phyloP scores from a whole-genome alignment of 192 early-diverging fungal species.

The Obelidium mucronatum region DNA sequence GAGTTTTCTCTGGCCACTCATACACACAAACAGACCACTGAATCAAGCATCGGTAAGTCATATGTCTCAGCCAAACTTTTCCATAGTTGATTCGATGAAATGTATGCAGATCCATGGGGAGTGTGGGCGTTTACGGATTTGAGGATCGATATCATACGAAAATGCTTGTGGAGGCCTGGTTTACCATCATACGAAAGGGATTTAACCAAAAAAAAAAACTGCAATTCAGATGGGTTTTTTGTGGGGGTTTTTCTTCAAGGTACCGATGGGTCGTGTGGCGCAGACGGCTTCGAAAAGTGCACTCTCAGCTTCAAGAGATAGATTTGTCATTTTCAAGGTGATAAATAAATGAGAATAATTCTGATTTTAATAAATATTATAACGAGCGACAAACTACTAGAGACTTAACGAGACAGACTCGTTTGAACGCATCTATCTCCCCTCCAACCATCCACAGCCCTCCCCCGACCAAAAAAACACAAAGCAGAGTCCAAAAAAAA shows the following conservation, averaged over 20 bases:
- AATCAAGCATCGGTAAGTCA: not conserved
- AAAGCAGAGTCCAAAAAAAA: not conserved
- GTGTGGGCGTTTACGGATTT: conserved; percentile 6
- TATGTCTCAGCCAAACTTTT: not conserved
- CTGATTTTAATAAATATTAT: not conserved
- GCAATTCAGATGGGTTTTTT: not conserved
- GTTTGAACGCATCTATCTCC: no score
- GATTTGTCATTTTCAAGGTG: not conserved
- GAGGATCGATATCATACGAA: conserved; percentile 14
- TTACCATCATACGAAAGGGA: no score
- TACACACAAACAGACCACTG: not conserved
- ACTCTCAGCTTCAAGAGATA: conserved; percentile 11
- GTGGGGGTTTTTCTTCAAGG: not conserved
- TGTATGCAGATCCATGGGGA: not conserved
- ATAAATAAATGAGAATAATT: not conserved
- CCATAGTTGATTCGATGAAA: not conserved
- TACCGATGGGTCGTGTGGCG: conserved; percentile 22
- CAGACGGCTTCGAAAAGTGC: conserved; percentile 20
- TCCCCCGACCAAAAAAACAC: no score
- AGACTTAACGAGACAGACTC: no score
- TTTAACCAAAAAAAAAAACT: no score
- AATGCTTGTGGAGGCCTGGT: conserved; percentile 12
- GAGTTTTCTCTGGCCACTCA: not conserved
- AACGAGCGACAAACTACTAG: not conserved
- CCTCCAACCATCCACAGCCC: no score